Base-by-base conservation (phyloP, 805 yeast species). In the Huiozyma naganishii region DNA sequence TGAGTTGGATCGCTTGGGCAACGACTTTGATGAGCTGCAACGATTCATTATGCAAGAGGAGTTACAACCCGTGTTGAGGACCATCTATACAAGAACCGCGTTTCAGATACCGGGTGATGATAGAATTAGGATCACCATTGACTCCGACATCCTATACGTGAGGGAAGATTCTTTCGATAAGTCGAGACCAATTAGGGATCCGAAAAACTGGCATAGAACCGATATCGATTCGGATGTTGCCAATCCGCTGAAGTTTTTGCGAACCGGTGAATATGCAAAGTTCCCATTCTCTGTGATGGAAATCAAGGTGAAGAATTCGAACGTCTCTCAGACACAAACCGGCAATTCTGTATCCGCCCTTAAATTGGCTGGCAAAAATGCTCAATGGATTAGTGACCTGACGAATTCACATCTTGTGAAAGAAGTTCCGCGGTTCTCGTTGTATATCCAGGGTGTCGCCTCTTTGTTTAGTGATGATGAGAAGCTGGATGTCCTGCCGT, bases 31-130 rank as follows among this genome's bases (percentile, higher is more conserved):
- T 36, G 76, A 73, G 42, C 66, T 87, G 42, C 80, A 81, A 56
- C 61, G 66, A 10, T 83, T 80, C 56, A 81, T 90, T 48, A 59
- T 64, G 36, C 77, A 77, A 42, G 72, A 79, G 52, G 73, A 77
- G 47, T 71, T 90, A 50, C 84, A 86, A 64, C 98, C 98, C 10
- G 77, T 85, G 34, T 66, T 92, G 60, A 79, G 97, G 67, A 76
- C 96, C 8, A 76, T 81, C 33, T 87, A 85, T 67, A 84, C 87
- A 36, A 76, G 97, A 64, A 85, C 95, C 6, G 97, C 97, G 2
- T 90, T 92, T 71, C 97, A 90, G 70, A 90, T 90, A 54, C 98
- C 98, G 3, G 97, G 97, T 46, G 97, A 92, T 61, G 94, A 89
- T 61, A 77, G 90, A 57, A 82, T 89, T 34, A 79, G 97, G 61